A percentile compares a stretch with the other conserved stretches of the same genome.
Evolutionary conservation across 768 basidiomycete species (phyloP).

Genomic region (Galerina marginata): DNA sequence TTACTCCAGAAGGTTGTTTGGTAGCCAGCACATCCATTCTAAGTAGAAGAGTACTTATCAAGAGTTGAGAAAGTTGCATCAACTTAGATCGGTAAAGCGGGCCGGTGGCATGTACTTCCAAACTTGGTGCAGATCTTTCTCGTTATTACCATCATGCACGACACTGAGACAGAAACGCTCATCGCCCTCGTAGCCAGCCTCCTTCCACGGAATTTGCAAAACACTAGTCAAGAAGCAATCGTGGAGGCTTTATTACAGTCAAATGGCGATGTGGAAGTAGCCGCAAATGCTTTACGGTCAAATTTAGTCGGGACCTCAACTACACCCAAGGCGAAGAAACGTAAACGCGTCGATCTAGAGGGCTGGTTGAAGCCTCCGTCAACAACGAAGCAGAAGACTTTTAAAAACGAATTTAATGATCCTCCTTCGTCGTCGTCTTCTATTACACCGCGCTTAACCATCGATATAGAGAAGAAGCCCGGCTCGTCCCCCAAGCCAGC

Average conservation of each 20-base stretch:
- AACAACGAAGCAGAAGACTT: slow-evolving; percentile 20
- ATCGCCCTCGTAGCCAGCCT: slow-evolving; percentile 72
- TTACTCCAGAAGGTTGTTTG: background rate
- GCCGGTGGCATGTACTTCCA: too few relatives aligned
- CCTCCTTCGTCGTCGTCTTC: background rate
- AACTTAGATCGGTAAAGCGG: too few relatives aligned
- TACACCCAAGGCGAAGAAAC: slow-evolving; percentile 38
- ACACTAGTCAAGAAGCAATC: slow-evolving; percentile 44
- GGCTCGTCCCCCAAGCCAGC: slow-evolving; percentile 32
- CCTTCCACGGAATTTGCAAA: slow-evolving; percentile 36
- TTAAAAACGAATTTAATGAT: background rate
- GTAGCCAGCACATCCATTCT: background rate
- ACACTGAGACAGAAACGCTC: slow-evolving; percentile 60
- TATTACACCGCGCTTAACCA: slow-evolving; percentile 13
- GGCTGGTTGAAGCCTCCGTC: slow-evolving; percentile 54
- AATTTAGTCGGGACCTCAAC: background rate
- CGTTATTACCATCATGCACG: slow-evolving; percentile 2
- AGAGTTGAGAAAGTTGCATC: too few relatives aligned
- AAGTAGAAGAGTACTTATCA: too few relatives aligned
- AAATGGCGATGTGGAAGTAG: slow-evolving; percentile 60
- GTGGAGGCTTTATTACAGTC: slow-evolving; percentile 63
- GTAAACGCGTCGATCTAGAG: slow-evolving; percentile 55
- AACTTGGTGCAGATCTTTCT: background rate
- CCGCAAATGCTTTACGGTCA: slow-evolving; percentile 48
- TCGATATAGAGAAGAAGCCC: slow-evolving; percentile 20